Evolutionary conservation across 192 early-diverging fungal species (phyloP).

Genomic region (Dissophora globulifera): DNA sequence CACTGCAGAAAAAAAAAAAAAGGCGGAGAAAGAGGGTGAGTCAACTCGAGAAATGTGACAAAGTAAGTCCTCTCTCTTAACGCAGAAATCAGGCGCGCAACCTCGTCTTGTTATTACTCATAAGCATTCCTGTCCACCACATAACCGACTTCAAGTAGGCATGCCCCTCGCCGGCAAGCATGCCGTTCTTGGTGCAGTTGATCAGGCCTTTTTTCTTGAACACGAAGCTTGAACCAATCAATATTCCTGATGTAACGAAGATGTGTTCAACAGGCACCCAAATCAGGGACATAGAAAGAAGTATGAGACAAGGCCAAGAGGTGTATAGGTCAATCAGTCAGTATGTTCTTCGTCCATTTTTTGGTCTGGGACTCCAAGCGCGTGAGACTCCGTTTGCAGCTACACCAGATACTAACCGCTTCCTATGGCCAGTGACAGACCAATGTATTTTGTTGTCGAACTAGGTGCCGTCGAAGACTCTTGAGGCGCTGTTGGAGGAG

Average conservation of each 20-base stretch:
- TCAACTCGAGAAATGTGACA: no score
- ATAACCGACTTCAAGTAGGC: slow-evolving; percentile 60
- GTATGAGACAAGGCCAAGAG: neutral
- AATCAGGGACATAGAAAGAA: slow-evolving; percentile 7
- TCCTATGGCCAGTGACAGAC: slow-evolving; percentile 83
- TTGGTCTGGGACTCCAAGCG: neutral
- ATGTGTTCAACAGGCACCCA: no score
- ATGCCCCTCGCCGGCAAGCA: slow-evolving; percentile 62
- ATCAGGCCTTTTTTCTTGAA: slow-evolving; percentile 96
- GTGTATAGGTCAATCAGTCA: neutral
- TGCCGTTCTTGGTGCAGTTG: slow-evolving; percentile 70
- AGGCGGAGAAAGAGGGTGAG: neutral
- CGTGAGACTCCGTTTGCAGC: no score
- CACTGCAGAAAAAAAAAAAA: slow-evolving; percentile 63
- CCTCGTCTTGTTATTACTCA: no score
- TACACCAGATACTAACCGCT: slow-evolving; percentile 50
- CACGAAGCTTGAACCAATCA: slow-evolving; percentile 95
- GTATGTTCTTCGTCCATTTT: neutral
- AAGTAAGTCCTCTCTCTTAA: no score
- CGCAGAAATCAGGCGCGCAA: no score
- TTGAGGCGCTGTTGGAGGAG: neutral
- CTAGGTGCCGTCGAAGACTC: neutral
- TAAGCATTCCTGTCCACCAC: slow-evolving; percentile 66
- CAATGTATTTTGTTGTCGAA: slow-evolving; percentile 71
- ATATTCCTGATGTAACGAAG: slow-evolving; percentile 25